These are phyloP conservation scores for Selenicereus undatus DNA, from an alignment of 148 eudicot species.

Conservation along the genomic window DNA sequence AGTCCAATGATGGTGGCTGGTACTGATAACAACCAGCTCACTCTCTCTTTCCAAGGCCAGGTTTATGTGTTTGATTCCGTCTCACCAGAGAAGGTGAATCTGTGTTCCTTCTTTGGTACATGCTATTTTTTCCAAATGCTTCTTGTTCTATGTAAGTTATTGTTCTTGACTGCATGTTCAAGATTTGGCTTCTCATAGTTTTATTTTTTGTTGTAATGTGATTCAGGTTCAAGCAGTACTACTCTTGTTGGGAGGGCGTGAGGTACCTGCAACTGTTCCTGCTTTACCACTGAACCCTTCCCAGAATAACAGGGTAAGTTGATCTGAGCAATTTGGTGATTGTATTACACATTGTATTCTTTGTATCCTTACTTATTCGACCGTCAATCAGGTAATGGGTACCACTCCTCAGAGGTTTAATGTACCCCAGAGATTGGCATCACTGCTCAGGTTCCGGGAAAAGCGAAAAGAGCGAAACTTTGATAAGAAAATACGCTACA, in stretches of 20 bases:
- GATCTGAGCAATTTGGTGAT: neutral
- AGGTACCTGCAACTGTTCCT: slow-evolving; percentile 60
- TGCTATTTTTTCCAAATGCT: too few relatives aligned
- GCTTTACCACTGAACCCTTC: slow-evolving; percentile 38
- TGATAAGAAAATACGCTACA: slow-evolving; percentile 79
- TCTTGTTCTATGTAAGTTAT: too few relatives aligned
- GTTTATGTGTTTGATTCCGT: slow-evolving; percentile 78
- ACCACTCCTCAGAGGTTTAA: slow-evolving; percentile 52
- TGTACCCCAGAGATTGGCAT: slow-evolving; percentile 72
- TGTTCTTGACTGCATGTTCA: too few relatives aligned
- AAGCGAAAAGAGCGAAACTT: slow-evolving; percentile 76
- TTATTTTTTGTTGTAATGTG: too few relatives aligned
- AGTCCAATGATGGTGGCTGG: slow-evolving; percentile 36
- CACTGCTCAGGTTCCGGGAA: slow-evolving; percentile 73
- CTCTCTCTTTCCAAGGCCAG: slow-evolving; percentile 81
- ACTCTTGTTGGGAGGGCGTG: slow-evolving; percentile 69
- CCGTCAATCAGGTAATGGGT: slow-evolving; percentile 41
- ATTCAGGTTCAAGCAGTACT: slow-evolving; percentile 80
- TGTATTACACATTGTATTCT: neutral
- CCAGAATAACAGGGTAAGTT: slow-evolving; percentile 45
- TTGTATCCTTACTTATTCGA: neutral
- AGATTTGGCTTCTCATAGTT: too few relatives aligned
- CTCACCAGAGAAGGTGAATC: slow-evolving; percentile 65
- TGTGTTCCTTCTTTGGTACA: too few relatives aligned
- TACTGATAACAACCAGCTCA: slow-evolving; percentile 59